Base-by-base conservation (phyloP, 176 grass and related monocot species). In the Otatea glauca region DNA sequence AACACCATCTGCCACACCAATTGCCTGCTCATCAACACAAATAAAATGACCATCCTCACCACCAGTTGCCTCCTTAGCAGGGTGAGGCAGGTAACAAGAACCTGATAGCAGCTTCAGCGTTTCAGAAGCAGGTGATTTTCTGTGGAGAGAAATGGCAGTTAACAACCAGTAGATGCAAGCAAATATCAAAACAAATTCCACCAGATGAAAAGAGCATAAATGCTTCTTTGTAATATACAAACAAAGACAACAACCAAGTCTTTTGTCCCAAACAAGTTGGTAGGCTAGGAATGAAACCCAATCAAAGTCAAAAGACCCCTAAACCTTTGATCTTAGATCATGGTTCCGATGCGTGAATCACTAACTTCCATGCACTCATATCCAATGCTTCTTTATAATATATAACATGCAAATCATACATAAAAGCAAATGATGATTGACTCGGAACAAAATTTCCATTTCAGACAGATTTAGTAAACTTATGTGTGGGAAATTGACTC, bases 31-130 rank as follows among this genome's bases (percentile, higher is more conserved):
- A 78, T 96, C 91, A 38, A 43, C 35, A 60, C 91, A 96, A 69
- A 99, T 96, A 54, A 99, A 99, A 88, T 99, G 93, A 12, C 93
- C 97, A 88, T 99, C 97, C 51, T 99, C 97, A 38, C 97, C 97
- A 72, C 97, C 93, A 67, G 97, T 99, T 56, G 86, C 89, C 85
- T 92, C 96, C 89, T 99, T 99, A 65, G 89, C 97, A 32, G 97
- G 97, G 80, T 99, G 97, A 65, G 97, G 97, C 65, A 96, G 90
- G 70, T 96, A 94, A 83, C 97, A 96, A 50, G 97, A 94, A 64
- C 93, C 97, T 71, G 97, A 99, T 6, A 89, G 47, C 29, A 99
- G 78, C 86, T 96, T 99, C 77, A 96, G 45, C 14, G 63, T 74
- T 68, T 78, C 88, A 37, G 68, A 66, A 83, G 83, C 55, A 24